Evolutionary conservation across 139 green algal species (phyloP).

Genomic region (Nannochloris sp.): DNA sequence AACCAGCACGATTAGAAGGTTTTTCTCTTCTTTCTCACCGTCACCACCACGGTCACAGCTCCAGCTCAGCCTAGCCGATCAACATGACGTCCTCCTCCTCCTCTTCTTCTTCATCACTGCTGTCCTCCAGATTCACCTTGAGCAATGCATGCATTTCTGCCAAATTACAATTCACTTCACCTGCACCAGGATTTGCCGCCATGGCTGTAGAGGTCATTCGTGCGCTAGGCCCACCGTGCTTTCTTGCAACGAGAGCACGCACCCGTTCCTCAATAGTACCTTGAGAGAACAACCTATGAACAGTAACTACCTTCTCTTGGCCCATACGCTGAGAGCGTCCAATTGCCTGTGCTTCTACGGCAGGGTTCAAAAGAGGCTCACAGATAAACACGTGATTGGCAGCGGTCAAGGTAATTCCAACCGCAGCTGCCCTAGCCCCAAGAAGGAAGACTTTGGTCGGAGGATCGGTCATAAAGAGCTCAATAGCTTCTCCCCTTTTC

Average conservation of each 20-base stretch:
- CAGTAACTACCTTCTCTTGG: conserved; percentile 7
- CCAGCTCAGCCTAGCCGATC: too few relatives aligned
- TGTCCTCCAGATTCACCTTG: not conserved
- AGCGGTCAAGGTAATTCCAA: conserved; percentile 18
- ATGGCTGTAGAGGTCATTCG: not conserved
- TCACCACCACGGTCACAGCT: too few relatives aligned
- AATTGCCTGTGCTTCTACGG: conserved; percentile 17
- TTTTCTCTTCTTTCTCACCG: too few relatives aligned
- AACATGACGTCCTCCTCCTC: not conserved
- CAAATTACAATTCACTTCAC: not conserved
- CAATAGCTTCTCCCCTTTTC: conserved; percentile 12
- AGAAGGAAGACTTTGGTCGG: conserved; percentile 20
- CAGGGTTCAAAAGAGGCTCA: conserved; percentile 20
- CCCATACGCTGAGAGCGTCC: conserved; percentile 14
- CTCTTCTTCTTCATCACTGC: not conserved
- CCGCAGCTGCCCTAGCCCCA: not conserved
- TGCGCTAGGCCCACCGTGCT: not conserved
- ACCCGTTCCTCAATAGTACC: not conserved
- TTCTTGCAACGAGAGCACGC: not conserved
- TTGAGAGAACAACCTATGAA: conserved; percentile 12
- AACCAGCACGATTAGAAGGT: too few relatives aligned
- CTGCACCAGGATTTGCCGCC: not conserved
- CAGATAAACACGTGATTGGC: conserved; percentile 16
- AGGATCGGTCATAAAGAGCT: conserved; percentile 13
- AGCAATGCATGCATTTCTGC: not conserved